Evolutionary conservation across 2,329 filamentous ascomycete species (phyloP).

Genomic region (Ophiocordyceps camponoti-floridani): DNA sequence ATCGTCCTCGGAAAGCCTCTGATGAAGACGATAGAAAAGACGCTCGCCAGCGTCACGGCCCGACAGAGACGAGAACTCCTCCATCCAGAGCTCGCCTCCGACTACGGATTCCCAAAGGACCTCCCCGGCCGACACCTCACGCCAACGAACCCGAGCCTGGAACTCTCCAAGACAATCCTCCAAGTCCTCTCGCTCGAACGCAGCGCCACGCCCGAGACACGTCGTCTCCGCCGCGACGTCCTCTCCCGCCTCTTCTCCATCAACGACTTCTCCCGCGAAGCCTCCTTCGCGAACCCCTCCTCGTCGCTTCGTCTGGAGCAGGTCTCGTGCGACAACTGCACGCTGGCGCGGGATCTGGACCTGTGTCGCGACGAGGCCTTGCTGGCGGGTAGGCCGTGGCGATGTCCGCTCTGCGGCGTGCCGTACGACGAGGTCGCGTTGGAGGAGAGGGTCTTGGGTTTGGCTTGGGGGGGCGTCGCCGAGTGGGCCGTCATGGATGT

Average conservation of each 20-base stretch:
- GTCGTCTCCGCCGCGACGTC: constrained; percentile 75
- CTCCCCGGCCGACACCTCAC: constrained; percentile 51
- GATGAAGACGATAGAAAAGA: constrained; percentile 78
- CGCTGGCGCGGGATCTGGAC: constrained; percentile 73
- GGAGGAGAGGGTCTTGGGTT: constrained; percentile 65
- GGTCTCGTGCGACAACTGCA: constrained; percentile 79
- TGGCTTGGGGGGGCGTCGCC: constrained; percentile 56
- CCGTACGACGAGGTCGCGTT: constrained; percentile 64
- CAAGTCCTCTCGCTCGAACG: constrained; percentile 38
- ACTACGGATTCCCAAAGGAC: constrained; percentile 62
- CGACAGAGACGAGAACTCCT: constrained; percentile 78
- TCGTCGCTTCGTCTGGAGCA: constrained; percentile 55
- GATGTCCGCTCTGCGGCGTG: constrained; percentile 56
- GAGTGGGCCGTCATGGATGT: constrained; percentile 84
- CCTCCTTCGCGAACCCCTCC: constrained; percentile 74
- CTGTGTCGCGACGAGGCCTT: constrained; percentile 80
- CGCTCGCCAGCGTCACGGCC: constrained; percentile 64
- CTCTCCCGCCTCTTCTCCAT: constrained; percentile 72
- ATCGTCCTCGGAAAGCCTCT: constrained; percentile 58
- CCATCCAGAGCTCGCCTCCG: constrained; percentile 70
- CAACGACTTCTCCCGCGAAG: constrained; percentile 78
- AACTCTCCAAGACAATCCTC: constrained; percentile 52
- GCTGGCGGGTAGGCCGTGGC: constrained; percentile 44
- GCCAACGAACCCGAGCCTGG: constrained; percentile 53
- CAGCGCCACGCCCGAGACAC: constrained; percentile 26